phyloP scores from a whole-genome alignment of 2,329 filamentous ascomycete genomes.

The Trichoderma sp. region DNA sequence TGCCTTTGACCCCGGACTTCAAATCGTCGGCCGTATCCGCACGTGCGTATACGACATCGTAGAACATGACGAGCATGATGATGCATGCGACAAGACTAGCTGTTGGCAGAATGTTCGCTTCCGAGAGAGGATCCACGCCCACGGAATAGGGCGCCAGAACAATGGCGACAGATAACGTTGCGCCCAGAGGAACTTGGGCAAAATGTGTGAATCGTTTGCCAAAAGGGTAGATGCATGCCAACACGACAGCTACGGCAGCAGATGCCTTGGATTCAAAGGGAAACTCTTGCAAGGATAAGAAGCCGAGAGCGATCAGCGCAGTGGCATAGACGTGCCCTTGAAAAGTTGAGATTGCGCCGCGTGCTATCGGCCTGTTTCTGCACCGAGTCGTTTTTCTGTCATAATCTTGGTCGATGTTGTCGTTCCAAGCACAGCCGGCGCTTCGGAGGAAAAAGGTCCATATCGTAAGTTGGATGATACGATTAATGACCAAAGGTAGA shows the following conservation, averaged over 20 bases:
- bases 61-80: slow-evolving; percentile 37
- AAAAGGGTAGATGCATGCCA: slow-evolving; percentile 52
- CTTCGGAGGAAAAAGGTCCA: slow-evolving; percentile 53
- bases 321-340: slow-evolving; percentile 40
- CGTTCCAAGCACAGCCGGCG: slow-evolving; percentile 57
- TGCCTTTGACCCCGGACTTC: slow-evolving; percentile 39
- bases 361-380: slow-evolving; percentile 52
- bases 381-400: slow-evolving; percentile 55
- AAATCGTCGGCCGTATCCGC: slow-evolving; percentile 41
- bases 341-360: slow-evolving; percentile 50
- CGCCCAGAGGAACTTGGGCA: slow-evolving; percentile 53
- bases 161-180: slow-evolving; percentile 47
- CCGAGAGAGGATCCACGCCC: slow-evolving; percentile 27
- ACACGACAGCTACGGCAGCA: slow-evolving; percentile 44
- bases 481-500: slow-evolving; percentile 24
- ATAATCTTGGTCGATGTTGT: slow-evolving; percentile 55
- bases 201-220: slow-evolving; percentile 56
- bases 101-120: slow-evolving; percentile 25
- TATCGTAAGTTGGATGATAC: slow-evolving; percentile 41
- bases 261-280: slow-evolving; percentile 34
- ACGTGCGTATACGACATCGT: slow-evolving; percentile 42
- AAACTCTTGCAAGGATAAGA: slow-evolving; percentile 2
- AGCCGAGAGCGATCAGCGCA: slow-evolving; percentile 1
- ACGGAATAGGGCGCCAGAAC: slow-evolving; percentile 26
- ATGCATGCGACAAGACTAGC: slow-evolving; percentile 29